Conservation (phyloP, 768 basidiomycete species). For the Pulveroboletus sp. region DNA sequence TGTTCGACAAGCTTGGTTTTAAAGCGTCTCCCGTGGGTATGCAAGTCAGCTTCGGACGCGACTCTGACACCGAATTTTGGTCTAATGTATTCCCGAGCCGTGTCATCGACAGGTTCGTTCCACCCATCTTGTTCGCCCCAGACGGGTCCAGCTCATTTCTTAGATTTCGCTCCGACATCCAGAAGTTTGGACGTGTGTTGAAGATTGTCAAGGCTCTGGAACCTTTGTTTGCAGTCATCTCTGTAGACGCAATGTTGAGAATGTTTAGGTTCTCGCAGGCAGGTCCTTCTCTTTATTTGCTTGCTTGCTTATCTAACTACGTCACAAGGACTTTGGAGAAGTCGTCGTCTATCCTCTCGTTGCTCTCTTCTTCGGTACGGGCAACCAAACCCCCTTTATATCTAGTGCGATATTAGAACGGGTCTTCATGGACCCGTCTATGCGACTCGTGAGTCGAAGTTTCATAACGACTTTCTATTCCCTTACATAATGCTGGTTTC, state of each 20-base stretch:
- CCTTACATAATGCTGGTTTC: background rate
- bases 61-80: background rate
- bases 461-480: background rate
- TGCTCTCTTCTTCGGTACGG: conserved; percentile 3
- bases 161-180: conserved; percentile 9
- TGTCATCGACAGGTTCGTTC: background rate
- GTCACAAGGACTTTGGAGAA: conserved; percentile 1
- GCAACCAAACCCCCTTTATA: background rate
- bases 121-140: no score
- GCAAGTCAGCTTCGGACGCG: background rate
- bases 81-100: background rate
- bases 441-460: conserved; percentile 2
- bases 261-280: conserved; percentile 1
- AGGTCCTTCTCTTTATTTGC: background rate
- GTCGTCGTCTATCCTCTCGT: background rate
- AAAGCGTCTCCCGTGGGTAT: background rate
- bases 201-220: conserved; percentile 3
- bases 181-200: conserved; percentile 1
- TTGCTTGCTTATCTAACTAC: background rate
- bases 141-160: background rate
- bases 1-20: background rate
- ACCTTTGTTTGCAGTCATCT: background rate
- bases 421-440: background rate
- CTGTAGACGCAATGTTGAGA: background rate
- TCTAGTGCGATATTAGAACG: background rate